Base-by-base conservation (phyloP, 345 rosid genomes). In the Eucalyptus melliodora region DNA sequence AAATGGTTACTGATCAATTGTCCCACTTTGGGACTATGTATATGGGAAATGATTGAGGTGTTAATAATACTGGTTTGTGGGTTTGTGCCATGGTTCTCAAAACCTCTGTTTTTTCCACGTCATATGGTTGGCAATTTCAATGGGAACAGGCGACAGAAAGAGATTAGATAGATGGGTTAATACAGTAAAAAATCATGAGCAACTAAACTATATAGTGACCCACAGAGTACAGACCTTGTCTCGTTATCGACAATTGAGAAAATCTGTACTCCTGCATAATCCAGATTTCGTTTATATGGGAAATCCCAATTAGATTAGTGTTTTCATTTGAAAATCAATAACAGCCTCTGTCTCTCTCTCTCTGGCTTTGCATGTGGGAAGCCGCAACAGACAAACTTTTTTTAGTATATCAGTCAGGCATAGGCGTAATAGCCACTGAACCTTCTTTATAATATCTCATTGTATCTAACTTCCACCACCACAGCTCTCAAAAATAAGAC, bases 341-440 rank as follows among this genome's bases (percentile, higher is more conserved):
- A 50, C 86, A n/a, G 24, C 37, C 40, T 65, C 37, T 65, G 40
- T n/a, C 81, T 72, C 45, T 72, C 82, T 69, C 82, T 30, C 81
- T 37, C 26, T 19, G 91, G 56, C 86, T 85, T 59, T 87, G 91
- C 94, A 91, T 92, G 93, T 92, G 95, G 89, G 85, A 85, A 91
- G 92, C 89, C 89, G 83, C 88, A 45, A 30, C 62, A 80, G 87
- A 50, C 50, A 69, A 69, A 11, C 26, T 60, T 86, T 67, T 87
- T 67, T 87, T 89, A 81, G 31, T 77, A 16, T 11, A 86, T 65
- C 27, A 47, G 85, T 87, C 93, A 81, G 81, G 53, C 89, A 89
- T 77, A 21, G 85, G 85, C 47, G 45, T 72, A 40, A 37, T 81
- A 67, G 80, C 89, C 81, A 89, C 89, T 67, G 91, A 91, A 89